Evolutionary conservation across 2,329 filamentous ascomycete genomes (phyloP).

Genomic region (Ophiognomonia clavigignenti-juglandacearum): DNA sequence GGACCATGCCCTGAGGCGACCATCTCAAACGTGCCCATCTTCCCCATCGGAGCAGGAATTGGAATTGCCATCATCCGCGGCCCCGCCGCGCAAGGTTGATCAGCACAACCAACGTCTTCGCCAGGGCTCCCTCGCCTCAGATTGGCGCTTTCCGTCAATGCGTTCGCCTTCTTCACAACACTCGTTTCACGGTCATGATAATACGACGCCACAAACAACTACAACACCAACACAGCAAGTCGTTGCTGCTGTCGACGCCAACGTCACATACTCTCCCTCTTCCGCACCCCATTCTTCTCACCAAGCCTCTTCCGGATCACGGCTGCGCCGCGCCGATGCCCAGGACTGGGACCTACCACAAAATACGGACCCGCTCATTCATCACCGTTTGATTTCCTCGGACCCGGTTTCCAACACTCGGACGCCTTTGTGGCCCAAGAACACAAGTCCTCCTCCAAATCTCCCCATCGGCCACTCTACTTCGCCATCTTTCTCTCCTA

Average conservation of each 20-base stretch:
- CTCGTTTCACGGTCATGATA: constrained; percentile 2
- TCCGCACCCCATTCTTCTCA: neutral
- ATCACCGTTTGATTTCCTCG: constrained; percentile 14
- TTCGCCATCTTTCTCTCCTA: constrained; percentile 7
- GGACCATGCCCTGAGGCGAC: neutral
- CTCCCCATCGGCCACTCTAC: constrained; percentile 2
- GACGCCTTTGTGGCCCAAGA: constrained; percentile 1
- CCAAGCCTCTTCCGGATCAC: constrained; percentile 7
- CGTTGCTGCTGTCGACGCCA: no score
- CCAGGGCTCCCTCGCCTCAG: constrained; percentile 11
- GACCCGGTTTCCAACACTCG: constrained; percentile 8
- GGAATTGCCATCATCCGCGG: neutral
- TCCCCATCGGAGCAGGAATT: neutral
- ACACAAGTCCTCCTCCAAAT: constrained; percentile 3
- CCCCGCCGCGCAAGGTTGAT: constrained; percentile 1
- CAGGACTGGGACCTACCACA: constrained; percentile 10
- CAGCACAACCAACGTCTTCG: constrained; percentile 5
- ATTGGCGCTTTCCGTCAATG: constrained; percentile 11
- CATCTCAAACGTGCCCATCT: neutral
- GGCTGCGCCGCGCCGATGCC: constrained; percentile 11
- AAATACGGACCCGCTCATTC: constrained; percentile 15
- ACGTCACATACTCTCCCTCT: neutral
- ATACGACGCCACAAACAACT: no score
- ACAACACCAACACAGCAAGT: no score
- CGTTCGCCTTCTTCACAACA: neutral